Percentiles rank a stretch among this genome's conserved stretches.
These are phyloP conservation scores for Plasmodium knowlesi DNA, from an alignment of 169 alveolate genomes.

Conservation along the genomic window DNA sequence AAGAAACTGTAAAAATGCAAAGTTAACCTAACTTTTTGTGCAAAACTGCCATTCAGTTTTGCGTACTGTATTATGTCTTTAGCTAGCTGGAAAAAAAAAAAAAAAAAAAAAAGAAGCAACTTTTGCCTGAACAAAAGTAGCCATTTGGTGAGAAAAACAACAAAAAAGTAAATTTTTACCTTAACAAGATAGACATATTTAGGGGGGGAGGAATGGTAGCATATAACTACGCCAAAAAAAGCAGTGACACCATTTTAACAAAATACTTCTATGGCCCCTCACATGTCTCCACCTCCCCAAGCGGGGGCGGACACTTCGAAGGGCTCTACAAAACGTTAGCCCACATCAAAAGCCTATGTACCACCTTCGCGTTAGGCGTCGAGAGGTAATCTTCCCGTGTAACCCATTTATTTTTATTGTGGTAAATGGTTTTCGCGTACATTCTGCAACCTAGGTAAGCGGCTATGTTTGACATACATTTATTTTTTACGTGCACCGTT, in stretches of 20 bases:
- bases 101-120: too few species aligned
- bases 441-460: slow-evolving; percentile 65
- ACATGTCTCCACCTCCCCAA: not conserved
- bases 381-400: slow-evolving; percentile 33
- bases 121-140: not conserved
- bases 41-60: not conserved
- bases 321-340: slow-evolving; percentile 38
- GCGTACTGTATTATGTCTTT: not conserved
- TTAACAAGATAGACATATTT: not conserved
- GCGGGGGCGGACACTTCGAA: not conserved
- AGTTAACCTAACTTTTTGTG: not conserved
- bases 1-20: not conserved
- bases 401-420: slow-evolving; percentile 69
- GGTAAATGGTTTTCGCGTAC: slow-evolving; percentile 54
- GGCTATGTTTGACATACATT: slow-evolving; percentile 60
- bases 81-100: slow-evolving; percentile 7
- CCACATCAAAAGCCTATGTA: slow-evolving; percentile 57
- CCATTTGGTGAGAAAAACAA: not conserved
- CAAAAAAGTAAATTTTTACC: not conserved
- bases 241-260: not conserved
- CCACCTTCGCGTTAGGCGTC: slow-evolving; percentile 21
- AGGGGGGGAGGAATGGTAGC: not conserved
- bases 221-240: not conserved
- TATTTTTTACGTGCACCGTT: slow-evolving; percentile 24
- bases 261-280: not conserved